Evolutionary conservation across 2,329 filamentous ascomycete species (phyloP).

Genomic region (Metarhizium guizhouense): DNA sequence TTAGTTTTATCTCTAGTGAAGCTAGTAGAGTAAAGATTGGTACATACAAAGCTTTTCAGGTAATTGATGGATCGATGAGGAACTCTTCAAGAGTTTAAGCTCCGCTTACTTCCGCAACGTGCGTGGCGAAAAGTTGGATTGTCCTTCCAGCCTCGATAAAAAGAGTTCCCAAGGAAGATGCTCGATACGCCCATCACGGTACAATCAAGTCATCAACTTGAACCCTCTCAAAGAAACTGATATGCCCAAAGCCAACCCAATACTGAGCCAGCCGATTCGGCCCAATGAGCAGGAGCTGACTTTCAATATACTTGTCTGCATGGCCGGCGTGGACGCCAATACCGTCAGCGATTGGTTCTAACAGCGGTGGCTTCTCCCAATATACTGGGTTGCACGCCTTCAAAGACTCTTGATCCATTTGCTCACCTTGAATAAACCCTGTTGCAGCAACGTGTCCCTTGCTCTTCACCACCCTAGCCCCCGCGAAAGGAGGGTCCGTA

Average conservation of each 20-base stretch:
- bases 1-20: no score
- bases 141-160: background rate
- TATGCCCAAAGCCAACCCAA: conserved; percentile 58
- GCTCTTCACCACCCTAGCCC: conserved; percentile 63
- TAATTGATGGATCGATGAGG: no score
- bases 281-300: conserved; percentile 70
- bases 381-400: background rate
- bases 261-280: conserved; percentile 72
- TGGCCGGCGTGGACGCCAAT: background rate
- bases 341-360: background rate
- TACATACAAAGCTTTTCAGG: no score
- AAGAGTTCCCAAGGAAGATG: background rate
- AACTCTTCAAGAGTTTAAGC: no score
- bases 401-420: background rate
- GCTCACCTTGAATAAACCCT: conserved; percentile 64
- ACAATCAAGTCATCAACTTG: conserved; percentile 44
- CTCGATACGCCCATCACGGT: conserved; percentile 9
- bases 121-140: no score
- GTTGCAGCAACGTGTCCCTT: conserved; percentile 68
- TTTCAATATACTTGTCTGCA: conserved; percentile 64
- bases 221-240: conserved; percentile 53
- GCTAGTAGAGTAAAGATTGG: no score
- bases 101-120: no score
- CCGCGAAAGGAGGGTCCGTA: conserved; percentile 60
- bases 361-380: background rate